phyloP scores from a whole-genome alignment of 345 rosid genomes.

The Eucalyptus viminalis region DNA sequence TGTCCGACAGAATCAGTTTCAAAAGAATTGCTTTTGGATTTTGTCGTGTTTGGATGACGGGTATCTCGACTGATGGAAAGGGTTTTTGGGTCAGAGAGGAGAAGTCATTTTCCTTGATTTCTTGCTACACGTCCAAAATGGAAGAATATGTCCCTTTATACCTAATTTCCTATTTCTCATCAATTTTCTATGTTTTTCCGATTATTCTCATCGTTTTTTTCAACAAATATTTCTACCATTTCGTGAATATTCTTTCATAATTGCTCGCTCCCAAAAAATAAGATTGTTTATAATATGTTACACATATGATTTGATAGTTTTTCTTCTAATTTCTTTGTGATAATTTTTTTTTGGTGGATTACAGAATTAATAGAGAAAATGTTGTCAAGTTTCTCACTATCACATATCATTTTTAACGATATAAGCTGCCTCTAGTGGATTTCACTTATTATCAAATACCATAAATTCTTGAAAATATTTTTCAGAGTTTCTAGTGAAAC shows the following conservation, averaged over 20 bases:
- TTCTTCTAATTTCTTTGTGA: not conserved
- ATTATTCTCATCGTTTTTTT: too few relatives aligned
- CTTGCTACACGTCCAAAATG: not conserved
- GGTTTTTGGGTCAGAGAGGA: fast-evolving
- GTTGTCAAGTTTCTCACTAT: too few relatives aligned
- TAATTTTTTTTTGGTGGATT: not conserved
- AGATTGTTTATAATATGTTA: not conserved
- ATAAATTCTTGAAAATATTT: too few relatives aligned
- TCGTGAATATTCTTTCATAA: not conserved
- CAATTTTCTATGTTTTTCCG: too few relatives aligned
- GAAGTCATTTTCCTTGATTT: not conserved
- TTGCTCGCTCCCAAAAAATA: not conserved
- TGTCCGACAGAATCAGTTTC: not conserved
- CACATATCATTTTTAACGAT: too few relatives aligned
- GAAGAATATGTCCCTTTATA: not conserved
- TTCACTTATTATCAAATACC: not conserved
- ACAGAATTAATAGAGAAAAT: not conserved
- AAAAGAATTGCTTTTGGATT: not conserved
- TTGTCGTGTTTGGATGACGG: fast-evolving
- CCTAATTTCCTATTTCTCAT: not conserved
- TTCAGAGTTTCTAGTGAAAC: not conserved
- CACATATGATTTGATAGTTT: not conserved
- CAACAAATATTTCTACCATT: not conserved
- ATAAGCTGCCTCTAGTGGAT: not conserved
- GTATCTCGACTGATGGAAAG: not conserved